phyloP scores from a whole-genome alignment of 2,329 filamentous ascomycete genomes.

The Knoxdaviesia capensis region DNA sequence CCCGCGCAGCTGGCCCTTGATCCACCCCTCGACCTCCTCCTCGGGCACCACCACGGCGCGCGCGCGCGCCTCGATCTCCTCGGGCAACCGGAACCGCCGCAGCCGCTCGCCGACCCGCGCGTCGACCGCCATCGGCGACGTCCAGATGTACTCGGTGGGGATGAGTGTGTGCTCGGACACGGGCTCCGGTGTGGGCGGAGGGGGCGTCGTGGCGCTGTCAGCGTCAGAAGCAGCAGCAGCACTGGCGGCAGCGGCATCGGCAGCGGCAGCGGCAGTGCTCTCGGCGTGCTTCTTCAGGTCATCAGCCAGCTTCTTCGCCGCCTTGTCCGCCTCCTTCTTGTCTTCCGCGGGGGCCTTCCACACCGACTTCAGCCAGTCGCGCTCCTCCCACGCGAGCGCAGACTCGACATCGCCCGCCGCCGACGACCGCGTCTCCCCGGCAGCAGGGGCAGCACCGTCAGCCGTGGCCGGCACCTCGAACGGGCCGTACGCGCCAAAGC shows the following conservation, averaged over 20 bases:
- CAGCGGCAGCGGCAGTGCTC: too few species aligned
- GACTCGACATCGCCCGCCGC: slow-evolving; percentile 46
- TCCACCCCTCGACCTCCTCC: slow-evolving; percentile 50
- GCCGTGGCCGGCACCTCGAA: slow-evolving; percentile 13
- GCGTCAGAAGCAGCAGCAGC: too few species aligned
- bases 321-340: slow-evolving; percentile 22
- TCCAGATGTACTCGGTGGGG: slow-evolving; percentile 52
- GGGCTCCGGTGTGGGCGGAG: too few species aligned
- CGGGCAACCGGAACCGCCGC: slow-evolving; percentile 52
- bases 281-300: too few species aligned
- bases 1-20: slow-evolving; percentile 36
- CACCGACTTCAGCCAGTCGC: slow-evolving; percentile 67
- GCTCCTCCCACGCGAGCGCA: slow-evolving; percentile 50
- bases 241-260: too few species aligned
- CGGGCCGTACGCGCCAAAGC: slow-evolving; percentile 30
- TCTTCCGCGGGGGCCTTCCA: slow-evolving; percentile 26
- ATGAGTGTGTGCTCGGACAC: too few species aligned
- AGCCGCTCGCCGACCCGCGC: slow-evolving; percentile 57
- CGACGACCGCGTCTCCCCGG: slow-evolving; percentile 10
- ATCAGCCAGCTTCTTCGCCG: slow-evolving; percentile 10
- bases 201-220: too few species aligned
- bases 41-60: slow-evolving; percentile 40
- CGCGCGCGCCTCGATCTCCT: slow-evolving; percentile 50
- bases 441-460: slow-evolving; percentile 8
- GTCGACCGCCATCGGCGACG: slow-evolving; percentile 56